Base-by-base conservation (phyloP, 495 filamentous ascomycete genomes). In the Penicillium parvum region DNA sequence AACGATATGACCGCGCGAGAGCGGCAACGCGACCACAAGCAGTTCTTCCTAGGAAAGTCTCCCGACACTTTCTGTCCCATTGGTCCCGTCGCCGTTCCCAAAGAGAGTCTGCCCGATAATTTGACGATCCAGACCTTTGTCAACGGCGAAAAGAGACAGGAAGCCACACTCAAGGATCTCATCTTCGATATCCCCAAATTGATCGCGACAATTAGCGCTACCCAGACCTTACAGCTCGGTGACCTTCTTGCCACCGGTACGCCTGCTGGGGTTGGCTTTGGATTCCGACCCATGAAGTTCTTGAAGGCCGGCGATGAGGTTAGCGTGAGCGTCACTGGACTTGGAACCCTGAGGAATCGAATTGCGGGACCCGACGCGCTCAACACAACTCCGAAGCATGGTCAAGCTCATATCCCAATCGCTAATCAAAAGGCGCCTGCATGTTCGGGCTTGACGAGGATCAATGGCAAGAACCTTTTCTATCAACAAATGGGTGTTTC, bases 181-280 rank as follows among this genome's bases (percentile, higher is more conserved):
- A 82, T 89, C 23, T 90, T 88, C 60, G 69, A 70, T 36, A 76
- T 88, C 14, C 77, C 71, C 18, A 69, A 78, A 52, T 81, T 81
- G 1, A 80, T 89, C 46, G 61, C 74, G 1, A 81, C 84, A 47
- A 60, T 90, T 19, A 81, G 75, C 43, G 77, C 75, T 47, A 84
- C 79, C 20, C 82, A 79, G 20, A 88, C 84, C 5, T 55, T 88
- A 17, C 56, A 84, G 35, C 78, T 76, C 3, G 86, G 86, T 1
- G 83, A 88, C 60, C 32, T 87, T 14, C 82, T 90, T 35, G 86
- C 85, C 41, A 88, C 85, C 18, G 85, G 85, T 40, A 90, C 85
- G 1, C 75, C 75, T 15, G 71, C 72, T 4, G 73, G 75, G 16
- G 75, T 79, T 12, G 75, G 75, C 3, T 66, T 79, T 39, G 73